Percentiles rank a stretch among this genome's conserved stretches.
Conservation (phyloP, 2,329 filamentous ascomycete genomes). For the Botryotinia narcissicola region DNA sequence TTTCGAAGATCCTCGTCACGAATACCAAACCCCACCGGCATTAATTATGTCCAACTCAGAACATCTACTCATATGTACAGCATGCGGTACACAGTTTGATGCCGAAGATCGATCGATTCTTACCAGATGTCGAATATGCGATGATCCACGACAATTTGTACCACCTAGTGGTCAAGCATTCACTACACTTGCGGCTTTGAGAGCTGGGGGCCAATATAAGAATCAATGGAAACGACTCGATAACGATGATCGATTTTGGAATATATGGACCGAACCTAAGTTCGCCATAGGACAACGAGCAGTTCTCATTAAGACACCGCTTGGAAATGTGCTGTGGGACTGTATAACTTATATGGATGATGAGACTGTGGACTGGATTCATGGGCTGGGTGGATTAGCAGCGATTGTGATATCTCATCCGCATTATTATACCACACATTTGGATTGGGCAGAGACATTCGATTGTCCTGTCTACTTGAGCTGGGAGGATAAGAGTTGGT, state of each 20-base stretch:
- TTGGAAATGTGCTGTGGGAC: conserved; percentile 79
- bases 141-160: conserved; percentile 70
- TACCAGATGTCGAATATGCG: conserved; percentile 66
- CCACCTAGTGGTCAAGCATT: conserved; percentile 63
- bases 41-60: conserved; percentile 27
- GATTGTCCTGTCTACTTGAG: conserved; percentile 68
- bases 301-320: conserved; percentile 62
- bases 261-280: conserved; percentile 52
- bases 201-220: conserved; percentile 41
- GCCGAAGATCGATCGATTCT: conserved; percentile 48
- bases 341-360: conserved; percentile 68
- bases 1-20: conserved; percentile 28
- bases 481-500: conserved; percentile 64
- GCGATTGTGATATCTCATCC: conserved; percentile 78
- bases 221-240: conserved; percentile 54
- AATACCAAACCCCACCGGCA: conserved; percentile 26
- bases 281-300: conserved; percentile 75
- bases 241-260: conserved; percentile 46
- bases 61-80: conserved; percentile 57
- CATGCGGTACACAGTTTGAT: conserved; percentile 70
- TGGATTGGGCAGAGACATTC: conserved; percentile 70
- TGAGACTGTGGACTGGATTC: conserved; percentile 58
- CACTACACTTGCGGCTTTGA: conserved; percentile 54
- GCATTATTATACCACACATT: conserved; percentile 76
- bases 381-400: conserved; percentile 59